Base-by-base conservation (phyloP, 495 filamentous ascomycete genomes). In the Lophium mytilinum region DNA sequence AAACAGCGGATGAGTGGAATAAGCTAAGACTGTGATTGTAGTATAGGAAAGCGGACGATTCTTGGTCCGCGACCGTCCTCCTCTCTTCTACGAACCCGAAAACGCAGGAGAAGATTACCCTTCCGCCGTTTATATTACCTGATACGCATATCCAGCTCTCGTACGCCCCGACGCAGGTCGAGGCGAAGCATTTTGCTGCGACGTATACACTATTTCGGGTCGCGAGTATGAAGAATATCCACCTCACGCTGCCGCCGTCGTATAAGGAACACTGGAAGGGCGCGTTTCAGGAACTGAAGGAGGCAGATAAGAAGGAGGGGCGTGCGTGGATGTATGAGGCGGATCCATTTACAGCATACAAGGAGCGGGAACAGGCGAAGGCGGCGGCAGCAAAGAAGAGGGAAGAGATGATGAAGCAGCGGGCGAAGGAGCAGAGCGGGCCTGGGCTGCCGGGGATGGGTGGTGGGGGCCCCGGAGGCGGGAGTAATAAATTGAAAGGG, bases 301-400 rank as follows among this genome's bases (percentile, higher is more conserved):
- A 78, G 56, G 77, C 83, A 54, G 90, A 95, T 64, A 74, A 85
- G 11, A 83, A 80, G 60, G 81, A 85, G 51, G 90, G 88, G 10
- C 83, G 82, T 58, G 85, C 71, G 5, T 97, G 92, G 90, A 84
- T 95, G 80, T 98, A 97, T 65, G 90, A 94, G 61, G 92, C 89
- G 14, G 94, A 98, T 69, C 93, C 93, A 0, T 98, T 98, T 71
- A 71, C 82, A 40, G 85, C 88, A 4, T 76, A 84, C 67, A 78
- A 83, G 52, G 88, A 95, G 66, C 78, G 88, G 42, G 88, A 95
- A 30, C 85, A 86, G 58, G 85, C 83, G 14, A 83, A 83, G 43
- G 83, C 77, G 1, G 76, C 82, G 0, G 75, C 81, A 45, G 86
- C 86, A 67, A 92, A 89, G 75, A 89, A 87, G 59, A 66, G 66